Percentiles rank a stretch among this genome's conserved stretches.
Evolutionary conservation across 1,284 basidiomycete species (phyloP).

Genomic region (Puccinia horiana): DNA sequence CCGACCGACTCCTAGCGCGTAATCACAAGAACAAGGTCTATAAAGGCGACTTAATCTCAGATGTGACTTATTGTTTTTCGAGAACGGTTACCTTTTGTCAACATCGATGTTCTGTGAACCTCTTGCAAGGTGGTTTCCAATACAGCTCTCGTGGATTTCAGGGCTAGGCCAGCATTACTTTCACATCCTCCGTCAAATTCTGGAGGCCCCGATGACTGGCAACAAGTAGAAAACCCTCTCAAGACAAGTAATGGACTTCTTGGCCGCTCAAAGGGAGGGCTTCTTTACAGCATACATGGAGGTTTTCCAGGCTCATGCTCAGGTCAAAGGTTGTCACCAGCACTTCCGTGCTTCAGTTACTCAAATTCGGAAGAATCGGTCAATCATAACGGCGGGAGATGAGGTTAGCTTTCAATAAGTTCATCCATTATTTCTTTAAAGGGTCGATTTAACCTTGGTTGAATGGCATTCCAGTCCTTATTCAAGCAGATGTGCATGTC

Average conservation of each 20-base stretch:
- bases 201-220: not conserved
- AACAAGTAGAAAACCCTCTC: not conserved
- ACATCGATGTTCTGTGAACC: constrained; percentile 16
- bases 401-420: no score
- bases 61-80: constrained; percentile 16
- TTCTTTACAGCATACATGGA: constrained; percentile 18
- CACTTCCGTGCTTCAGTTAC: constrained; percentile 10
- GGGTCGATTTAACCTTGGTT: no score
- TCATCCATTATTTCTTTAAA: no score
- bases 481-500: not conserved
- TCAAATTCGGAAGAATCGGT: not conserved
- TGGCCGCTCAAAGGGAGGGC: not conserved
- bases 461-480: not conserved
- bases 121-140: not conserved
- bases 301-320: not conserved
- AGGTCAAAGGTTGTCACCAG: constrained; percentile 13
- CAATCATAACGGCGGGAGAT: not conserved
- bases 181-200: no score
- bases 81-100: not conserved
- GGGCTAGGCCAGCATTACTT: no score
- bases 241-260: constrained; percentile 16
- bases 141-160: constrained; percentile 20
- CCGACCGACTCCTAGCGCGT: not conserved
- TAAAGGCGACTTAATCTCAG: not conserved
- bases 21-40: not conserved